Evolutionary conservation across 257 asterid genomes (phyloP), one percentile per base, ranked within the genome.

Genomic region (Salvia miltiorrhiza): DNA sequence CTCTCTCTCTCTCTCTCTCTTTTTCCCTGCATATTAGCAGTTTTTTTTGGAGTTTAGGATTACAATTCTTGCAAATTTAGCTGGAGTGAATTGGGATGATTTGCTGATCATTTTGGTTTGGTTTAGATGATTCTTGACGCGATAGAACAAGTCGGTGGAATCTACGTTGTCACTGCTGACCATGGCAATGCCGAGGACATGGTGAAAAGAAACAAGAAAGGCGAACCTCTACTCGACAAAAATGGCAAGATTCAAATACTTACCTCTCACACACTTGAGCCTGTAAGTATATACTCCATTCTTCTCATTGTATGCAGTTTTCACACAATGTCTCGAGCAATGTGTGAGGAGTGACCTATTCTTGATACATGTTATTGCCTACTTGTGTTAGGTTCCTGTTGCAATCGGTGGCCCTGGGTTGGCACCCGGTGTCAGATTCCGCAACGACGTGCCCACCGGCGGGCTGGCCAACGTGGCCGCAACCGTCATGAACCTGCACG

Each of bases 161-260:
- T 93, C 37, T 93, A 84, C 60, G 82, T 93, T n/a, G 93, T 93
- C 8, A 93, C 99, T 41, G 99, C 99, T 65, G 99, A 93, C 79
- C 99, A 93, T 69, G 99, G 99, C 67, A 93, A 93, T 74, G 97
- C 97, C 0, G 99, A 93, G 83, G 99, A 93, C 77, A 90, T 90
- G 99, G 99, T 93, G 72, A 93, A 93, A 80, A 88, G 99, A 76
- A 77, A 93, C 88, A 93, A 88, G 90, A 93, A 90, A 75, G 99
- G 99, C 30, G 94, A 90, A 69, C 97, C 99, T 20, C 86, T 70
- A 65, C 86, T 90, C 9, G 99, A 90, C 90, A 90, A 93, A 87
- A 82, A 77, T 44, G 96, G 99, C 74, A 64, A 90, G 0, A 79
- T 93, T 49, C 99, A 93, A 69, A 87, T 88, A 13, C 95, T 88